Base-by-base conservation (phyloP, 805 yeast genomes). In the Priceomyces medius region DNA sequence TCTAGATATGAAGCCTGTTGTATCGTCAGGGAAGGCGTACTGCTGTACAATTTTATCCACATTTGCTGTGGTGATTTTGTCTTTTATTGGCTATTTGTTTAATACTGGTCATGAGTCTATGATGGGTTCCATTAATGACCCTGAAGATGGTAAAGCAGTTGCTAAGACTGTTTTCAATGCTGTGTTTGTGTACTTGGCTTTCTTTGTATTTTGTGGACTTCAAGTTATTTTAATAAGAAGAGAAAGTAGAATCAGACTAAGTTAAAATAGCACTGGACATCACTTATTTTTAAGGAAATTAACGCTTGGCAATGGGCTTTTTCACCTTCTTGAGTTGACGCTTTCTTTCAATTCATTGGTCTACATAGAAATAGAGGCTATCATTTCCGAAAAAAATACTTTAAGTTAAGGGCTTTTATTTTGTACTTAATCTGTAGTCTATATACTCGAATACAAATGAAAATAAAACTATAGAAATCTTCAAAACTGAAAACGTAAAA, bases 41-140 rank as follows among this genome's bases (percentile, higher is more conserved):
- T 88, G 87, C 64, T 91, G 99, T 63, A 91, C 98, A 34, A 77
- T 91, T 31, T 73, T 93, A 34, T 89, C 97, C 37, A 89, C 93
- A 12, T 91, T 91, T 62, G 99, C 95, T 44, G 81, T 91, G 24
- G 84, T 88, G 35, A 93, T 91, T 43, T 77, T 91, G 36, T 76
- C 95, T 8, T 85, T 87, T 42, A 79, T 91, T 53, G 99, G 95
- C 14, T 79, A 80, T 51, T 74, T 91, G 48, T 91, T 93, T 71
- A 73, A 84, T 52, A 71, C 70, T 26, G 86, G 81, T 50, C 95
- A 88, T 61, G 98, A 91, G 68, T 76, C 95, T 16, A 83, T 91
- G 85, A 83, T 89, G 70, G 99, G 99, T 3, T 86, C 96, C 29
- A 80, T 81, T 46, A 81, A 74, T 52, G 96, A 90, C 59, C 99